Conservation (phyloP, 2,329 filamentous ascomycete species). For the Rugonectria rugulosa region DNA sequence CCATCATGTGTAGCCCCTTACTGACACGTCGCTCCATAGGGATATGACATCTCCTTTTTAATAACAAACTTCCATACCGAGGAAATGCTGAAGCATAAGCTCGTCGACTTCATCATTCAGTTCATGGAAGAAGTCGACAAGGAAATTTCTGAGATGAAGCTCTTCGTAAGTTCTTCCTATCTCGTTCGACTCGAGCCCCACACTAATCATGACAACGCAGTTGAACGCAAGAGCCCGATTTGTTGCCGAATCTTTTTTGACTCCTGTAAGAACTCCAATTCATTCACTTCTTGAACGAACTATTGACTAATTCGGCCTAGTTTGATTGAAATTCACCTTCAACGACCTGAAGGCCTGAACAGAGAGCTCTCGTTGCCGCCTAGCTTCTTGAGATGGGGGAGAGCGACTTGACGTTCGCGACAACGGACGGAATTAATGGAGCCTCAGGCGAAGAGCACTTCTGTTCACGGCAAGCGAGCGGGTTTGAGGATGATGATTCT, state of each 20-base stretch:
- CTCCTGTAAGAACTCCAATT: conserved; percentile 69
- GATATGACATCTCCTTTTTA: conserved; percentile 42
- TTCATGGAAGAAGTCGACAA: conserved; percentile 99
- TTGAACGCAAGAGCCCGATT: conserved; percentile 96
- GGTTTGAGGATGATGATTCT: conserved; percentile 26
- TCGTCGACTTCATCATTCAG: conserved; percentile 98
- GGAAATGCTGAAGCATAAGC: conserved; percentile 98
- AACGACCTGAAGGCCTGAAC: too few species aligned
- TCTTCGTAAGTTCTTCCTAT: conserved; percentile 76
- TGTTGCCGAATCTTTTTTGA: conserved; percentile 97
- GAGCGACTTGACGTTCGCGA: conserved; percentile 12
- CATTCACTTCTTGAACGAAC: background rate
- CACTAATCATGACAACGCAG: conserved; percentile 53
- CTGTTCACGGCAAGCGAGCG: conserved; percentile 18
- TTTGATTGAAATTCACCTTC: conserved; percentile 50
- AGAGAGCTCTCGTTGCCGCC: conserved; percentile 22
- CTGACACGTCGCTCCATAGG: conserved; percentile 16
- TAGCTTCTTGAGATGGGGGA: conserved; percentile 23
- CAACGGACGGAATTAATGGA: conserved; percentile 23
- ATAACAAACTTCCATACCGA: conserved; percentile 99
- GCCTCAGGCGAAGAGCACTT: conserved; percentile 16
- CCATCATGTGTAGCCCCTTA: background rate
- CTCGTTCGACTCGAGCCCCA: conserved; percentile 20
- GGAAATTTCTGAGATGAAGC: conserved; percentile 99
- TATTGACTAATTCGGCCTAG: conserved; percentile 35